These are phyloP conservation scores for Beauveria sp. DNA, from an alignment of 2,329 filamentous ascomycete genomes.

Conservation along the genomic window DNA sequence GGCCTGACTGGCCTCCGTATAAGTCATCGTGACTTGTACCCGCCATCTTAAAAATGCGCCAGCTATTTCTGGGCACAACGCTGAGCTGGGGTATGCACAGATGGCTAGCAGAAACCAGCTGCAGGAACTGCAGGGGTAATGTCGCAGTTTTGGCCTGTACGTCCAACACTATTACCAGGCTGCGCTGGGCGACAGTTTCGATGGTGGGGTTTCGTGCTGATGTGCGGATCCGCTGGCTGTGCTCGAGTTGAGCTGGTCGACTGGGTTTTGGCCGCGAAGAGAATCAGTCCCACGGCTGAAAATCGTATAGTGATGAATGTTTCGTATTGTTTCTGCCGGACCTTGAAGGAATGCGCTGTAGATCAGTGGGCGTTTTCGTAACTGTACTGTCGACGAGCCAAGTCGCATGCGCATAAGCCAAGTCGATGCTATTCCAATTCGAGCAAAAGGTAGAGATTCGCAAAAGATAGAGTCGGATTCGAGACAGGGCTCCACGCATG, in stretches of 20 bases:
- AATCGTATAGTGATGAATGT: not conserved
- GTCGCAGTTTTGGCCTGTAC: conserved; percentile 3
- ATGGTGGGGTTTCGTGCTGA: conserved; percentile 5
- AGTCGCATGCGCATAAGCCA: not conserved
- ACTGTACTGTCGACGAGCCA: not conserved
- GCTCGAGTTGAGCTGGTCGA: not conserved
- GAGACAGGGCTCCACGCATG: conserved; percentile 7
- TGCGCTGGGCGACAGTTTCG: conserved; percentile 3
- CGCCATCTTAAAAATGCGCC: conserved; percentile 3
- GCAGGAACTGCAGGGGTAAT: conserved; percentile 8
- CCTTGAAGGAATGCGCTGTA: not conserved
- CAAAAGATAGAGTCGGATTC: conserved; percentile 1
- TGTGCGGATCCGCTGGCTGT: conserved; percentile 2
- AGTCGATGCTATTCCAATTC: not conserved
- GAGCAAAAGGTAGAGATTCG: not conserved
- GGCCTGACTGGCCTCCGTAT: not conserved
- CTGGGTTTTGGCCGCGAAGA: not conserved
- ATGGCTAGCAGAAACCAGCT: conserved; percentile 5
- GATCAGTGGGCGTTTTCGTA: not conserved
- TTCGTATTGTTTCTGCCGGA: not conserved
- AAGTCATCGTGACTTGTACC: conserved; percentile 1
- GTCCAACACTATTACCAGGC: not conserved
- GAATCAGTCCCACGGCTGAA: not conserved
- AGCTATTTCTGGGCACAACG: conserved; percentile 5
- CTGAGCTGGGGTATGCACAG: not conserved